Percentiles rank a stretch among this genome's conserved stretches.
These are phyloP conservation scores for Xerocomus potaroensis DNA, from an alignment of 768 basidiomycete species.

Conservation along the genomic window DNA sequence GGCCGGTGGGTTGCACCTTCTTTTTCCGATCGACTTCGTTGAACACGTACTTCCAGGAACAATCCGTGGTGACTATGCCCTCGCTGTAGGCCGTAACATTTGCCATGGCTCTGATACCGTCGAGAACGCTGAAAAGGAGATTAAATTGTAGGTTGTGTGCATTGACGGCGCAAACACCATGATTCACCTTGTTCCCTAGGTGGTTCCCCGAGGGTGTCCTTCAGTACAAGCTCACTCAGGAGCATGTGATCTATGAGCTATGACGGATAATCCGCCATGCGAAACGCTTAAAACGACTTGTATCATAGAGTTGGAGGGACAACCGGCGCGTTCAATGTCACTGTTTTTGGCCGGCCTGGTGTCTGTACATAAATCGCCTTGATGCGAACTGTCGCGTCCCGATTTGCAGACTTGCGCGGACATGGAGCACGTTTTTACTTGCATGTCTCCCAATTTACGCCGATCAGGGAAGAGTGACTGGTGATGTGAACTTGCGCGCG, in stretches of 20 bases:
- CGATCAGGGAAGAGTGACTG: too few species aligned
- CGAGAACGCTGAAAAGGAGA: constrained; percentile 92
- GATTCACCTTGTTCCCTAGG: constrained; percentile 35
- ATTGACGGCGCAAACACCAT: neutral
- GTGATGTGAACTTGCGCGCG: too few species aligned
- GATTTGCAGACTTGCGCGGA: too few species aligned
- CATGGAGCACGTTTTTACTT: too few species aligned
- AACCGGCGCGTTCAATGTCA: neutral
- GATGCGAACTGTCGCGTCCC: neutral
- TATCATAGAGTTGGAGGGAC: constrained; percentile 16
- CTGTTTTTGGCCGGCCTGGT: too few species aligned
- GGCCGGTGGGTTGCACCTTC: constrained; percentile 53
- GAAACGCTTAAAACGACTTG: constrained; percentile 7
- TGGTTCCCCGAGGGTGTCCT: constrained; percentile 89
- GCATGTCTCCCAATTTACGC: too few species aligned
- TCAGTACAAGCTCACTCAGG: constrained; percentile 64
- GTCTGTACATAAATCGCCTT: too few species aligned
- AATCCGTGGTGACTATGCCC: constrained; percentile 93
- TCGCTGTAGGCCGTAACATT: constrained; percentile 93
- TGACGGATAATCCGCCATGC: constrained; percentile 14
- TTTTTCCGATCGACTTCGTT: constrained; percentile 1
- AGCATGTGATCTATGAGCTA: constrained; percentile 79
- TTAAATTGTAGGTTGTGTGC: constrained; percentile 62
- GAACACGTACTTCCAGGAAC: constrained; percentile 53
- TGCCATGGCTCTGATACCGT: constrained; percentile 90